Evolutionary conservation across 805 yeast genomes (phyloP).

Genomic region (Sugiyamaella smithiae): DNA sequence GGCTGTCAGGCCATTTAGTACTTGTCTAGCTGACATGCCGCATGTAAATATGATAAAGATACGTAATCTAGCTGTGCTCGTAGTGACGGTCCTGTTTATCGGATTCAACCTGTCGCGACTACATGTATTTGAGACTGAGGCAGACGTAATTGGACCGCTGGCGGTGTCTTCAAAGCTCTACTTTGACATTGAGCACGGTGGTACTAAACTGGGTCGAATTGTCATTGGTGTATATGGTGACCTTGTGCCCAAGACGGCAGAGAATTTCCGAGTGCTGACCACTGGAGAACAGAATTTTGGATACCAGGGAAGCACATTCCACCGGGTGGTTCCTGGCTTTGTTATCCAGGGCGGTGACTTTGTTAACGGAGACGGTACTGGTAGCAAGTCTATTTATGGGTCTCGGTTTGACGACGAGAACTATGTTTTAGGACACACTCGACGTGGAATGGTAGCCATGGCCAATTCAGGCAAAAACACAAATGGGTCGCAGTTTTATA

Average conservation of each 20-base stretch:
- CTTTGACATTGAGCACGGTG: constrained; percentile 81
- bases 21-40: not conserved
- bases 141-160: constrained; percentile 42
- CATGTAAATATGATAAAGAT: constrained; percentile 1
- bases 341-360: constrained; percentile 47
- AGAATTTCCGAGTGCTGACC: constrained; percentile 81
- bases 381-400: constrained; percentile 70
- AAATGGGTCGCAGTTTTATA: constrained; percentile 87
- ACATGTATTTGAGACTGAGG: constrained; percentile 16
- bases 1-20: not conserved
- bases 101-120: not conserved
- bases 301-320: constrained; percentile 80
- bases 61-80: not conserved
- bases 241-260: constrained; percentile 82
- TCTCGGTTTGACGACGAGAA: constrained; percentile 31
- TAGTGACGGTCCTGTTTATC: not conserved
- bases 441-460: constrained; percentile 81
- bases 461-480: constrained; percentile 92
- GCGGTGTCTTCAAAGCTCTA: constrained; percentile 60
- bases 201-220: constrained; percentile 68
- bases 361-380: constrained; percentile 64
- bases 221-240: constrained; percentile 60
- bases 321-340: constrained; percentile 77
- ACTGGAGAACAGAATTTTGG: constrained; percentile 81
- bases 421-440: constrained; percentile 58